Conservation (phyloP, 2,329 filamentous ascomycete genomes). For the Dactylellina sp. region DNA sequence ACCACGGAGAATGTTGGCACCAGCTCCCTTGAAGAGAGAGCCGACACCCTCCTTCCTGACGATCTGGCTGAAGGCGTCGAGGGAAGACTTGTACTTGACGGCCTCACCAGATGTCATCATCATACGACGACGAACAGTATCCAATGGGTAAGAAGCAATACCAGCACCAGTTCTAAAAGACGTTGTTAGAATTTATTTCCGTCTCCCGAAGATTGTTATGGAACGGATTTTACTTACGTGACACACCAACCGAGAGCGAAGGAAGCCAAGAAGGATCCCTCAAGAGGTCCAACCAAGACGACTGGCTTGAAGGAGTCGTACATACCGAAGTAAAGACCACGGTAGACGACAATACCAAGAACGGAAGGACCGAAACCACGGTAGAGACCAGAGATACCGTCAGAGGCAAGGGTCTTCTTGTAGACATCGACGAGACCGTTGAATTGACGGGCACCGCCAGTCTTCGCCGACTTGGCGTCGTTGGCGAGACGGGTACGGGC, state of each 20-base stretch:
- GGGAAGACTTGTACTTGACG: conserved; percentile 98
- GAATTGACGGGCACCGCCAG: conserved; percentile 98
- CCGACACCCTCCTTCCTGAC: conserved; percentile 96
- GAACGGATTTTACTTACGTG: conserved; percentile 68
- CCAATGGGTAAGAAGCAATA: conserved; percentile 99
- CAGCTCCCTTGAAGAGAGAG: conserved; percentile 99
- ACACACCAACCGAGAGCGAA: conserved; percentile 98
- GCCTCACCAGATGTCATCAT: conserved; percentile 99
- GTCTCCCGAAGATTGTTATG: neutral
- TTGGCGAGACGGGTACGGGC: conserved; percentile 99
- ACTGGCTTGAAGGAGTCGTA: conserved; percentile 99
- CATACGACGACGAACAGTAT: conserved; percentile 99
- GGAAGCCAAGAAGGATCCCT: conserved; percentile 99
- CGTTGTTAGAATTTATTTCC: conserved; percentile 14
- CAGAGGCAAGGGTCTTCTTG: conserved; percentile 98
- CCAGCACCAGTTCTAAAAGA: conserved; percentile 85
- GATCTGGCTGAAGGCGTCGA: conserved; percentile 97
- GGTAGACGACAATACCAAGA: conserved; percentile 99
- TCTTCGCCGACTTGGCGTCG: conserved; percentile 99
- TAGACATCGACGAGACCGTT: conserved; percentile 99
- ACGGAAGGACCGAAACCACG: conserved; percentile 99
- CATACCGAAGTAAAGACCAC: conserved; percentile 99
- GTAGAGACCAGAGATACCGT: conserved; percentile 99
- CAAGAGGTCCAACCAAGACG: conserved; percentile 87
- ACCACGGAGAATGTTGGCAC: conserved; percentile 99